These are phyloP conservation scores for Pneumocystis canis DNA, from an alignment of 1,139 yeast genomes.

Conservation along the genomic window DNA sequence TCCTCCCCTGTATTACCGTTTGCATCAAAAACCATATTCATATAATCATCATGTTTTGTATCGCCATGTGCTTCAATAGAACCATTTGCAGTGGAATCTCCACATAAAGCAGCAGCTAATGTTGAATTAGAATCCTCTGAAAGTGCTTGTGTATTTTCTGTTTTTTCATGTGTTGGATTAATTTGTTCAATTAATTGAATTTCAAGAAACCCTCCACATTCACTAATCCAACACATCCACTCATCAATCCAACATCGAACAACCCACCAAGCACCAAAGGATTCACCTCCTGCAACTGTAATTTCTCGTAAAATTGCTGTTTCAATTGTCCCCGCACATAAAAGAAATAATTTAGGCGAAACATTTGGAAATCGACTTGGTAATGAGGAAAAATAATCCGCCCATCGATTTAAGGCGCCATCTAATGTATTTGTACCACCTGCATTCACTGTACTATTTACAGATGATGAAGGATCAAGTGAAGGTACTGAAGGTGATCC, in stretches of 20 bases:
- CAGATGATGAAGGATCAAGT: not conserved
- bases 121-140: not conserved
- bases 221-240: conserved; percentile 54
- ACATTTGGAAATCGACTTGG: conserved; percentile 36
- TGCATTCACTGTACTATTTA: conserved; percentile 5
- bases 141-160: not conserved
- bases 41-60: not conserved
- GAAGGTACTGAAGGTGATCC: not conserved
- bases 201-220: conserved; percentile 46
- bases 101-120: not conserved
- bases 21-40: not conserved
- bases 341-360: conserved; percentile 43
- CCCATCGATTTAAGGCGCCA: conserved; percentile 27
- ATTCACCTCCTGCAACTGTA: conserved; percentile 42
- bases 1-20: not conserved
- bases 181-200: conserved; percentile 11
- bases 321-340: conserved; percentile 40
- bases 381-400: conserved; percentile 29
- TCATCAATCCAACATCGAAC: conserved; percentile 67
- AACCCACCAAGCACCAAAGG: conserved; percentile 69
- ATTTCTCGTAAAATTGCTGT: conserved; percentile 56
- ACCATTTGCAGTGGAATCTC: not conserved
- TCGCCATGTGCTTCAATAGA: not conserved
- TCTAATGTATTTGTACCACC: conserved; percentile 18
- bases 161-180: not conserved